Base-by-base conservation (phyloP, 345 rosid genomes). In the Pseudoturritis turrita region DNA sequence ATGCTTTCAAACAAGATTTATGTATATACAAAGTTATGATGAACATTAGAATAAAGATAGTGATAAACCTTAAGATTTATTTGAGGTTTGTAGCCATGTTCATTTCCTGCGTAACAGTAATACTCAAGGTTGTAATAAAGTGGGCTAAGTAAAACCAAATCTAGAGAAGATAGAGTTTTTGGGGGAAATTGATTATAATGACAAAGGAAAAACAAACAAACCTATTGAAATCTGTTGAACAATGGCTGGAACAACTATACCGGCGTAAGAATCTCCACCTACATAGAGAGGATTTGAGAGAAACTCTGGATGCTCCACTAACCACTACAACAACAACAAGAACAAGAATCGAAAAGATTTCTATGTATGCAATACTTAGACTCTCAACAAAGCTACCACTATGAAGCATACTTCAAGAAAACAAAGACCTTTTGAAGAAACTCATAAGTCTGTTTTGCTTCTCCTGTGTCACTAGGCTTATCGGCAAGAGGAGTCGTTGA, bases 51-150 rank as follows among this genome's bases (percentile, higher is more conserved):
- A 22, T 21, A 15, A 21, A 65, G 14, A 49, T 31, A 65, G 5
- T 7, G 40, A 29, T 28, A 28, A 44, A 86, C 95, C 95, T 87
- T 83, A 11, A 89, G 72, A 70, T 83, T 81, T n/a, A 87, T 65
- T 3, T 19, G 14, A 22, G 89, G 89, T 33, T 52, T 29, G 51
- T 51, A 15, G 21, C 79, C 83, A 29, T 65, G 79, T 7, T 82
- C 83, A 51, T 90, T 90, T 69, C 83, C 94, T 88, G 85, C 79
- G 26, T 37, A 45, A 70, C 13, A 9, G 35, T 17, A 40, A 14
- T 7, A n/a, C n/a, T n/a, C n/a, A n/a, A n/a, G n/a, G n/a, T 13
- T 57, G 12, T 9, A 55, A 33, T 44, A 5, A 0, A 3, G 22
- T 39, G 25, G 25, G 25, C 25, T 23, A 23, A 23, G 25, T 23